Evolutionary conservation across 805 yeast species (phyloP).

Genomic region (Millerozyma acaciae): DNA sequence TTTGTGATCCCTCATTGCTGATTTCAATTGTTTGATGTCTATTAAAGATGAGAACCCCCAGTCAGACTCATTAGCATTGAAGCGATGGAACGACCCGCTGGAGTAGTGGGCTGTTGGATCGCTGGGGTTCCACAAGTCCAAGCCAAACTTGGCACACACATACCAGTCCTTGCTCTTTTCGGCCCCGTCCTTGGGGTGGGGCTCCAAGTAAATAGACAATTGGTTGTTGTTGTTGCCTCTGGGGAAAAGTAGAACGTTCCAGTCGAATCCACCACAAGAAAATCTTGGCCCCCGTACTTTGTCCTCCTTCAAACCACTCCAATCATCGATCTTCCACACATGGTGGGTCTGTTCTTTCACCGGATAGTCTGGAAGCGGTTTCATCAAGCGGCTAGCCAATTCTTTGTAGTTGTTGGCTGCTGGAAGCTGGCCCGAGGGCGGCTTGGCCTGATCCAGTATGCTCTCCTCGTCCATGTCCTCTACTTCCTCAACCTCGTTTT

Average conservation of each 20-base stretch:
- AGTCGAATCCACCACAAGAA: slow-evolving; percentile 57
- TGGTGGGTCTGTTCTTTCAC: slow-evolving; percentile 26
- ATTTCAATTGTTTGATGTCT: slow-evolving; percentile 47
- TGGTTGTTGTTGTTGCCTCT: slow-evolving; percentile 56
- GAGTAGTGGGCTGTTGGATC: slow-evolving; percentile 57
- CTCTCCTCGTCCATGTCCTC: slow-evolving; percentile 3
- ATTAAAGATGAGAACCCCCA: slow-evolving; percentile 92
- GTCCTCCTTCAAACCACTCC: slow-evolving; percentile 41
- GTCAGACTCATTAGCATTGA: slow-evolving; percentile 71
- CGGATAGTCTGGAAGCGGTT: slow-evolving; percentile 39
- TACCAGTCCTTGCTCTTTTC: slow-evolving; percentile 58
- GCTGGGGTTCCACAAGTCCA: slow-evolving; percentile 78
- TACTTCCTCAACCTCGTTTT: slow-evolving; percentile 6
- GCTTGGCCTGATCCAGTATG: not conserved
- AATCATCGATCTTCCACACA: slow-evolving; percentile 51
- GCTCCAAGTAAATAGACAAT: slow-evolving; percentile 78
- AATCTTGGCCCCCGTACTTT: slow-evolving; percentile 47
- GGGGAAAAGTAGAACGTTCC: slow-evolving; percentile 76
- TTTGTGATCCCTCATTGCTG: slow-evolving; percentile 4
- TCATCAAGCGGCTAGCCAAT: slow-evolving; percentile 29
- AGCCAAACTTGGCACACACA: slow-evolving; percentile 87
- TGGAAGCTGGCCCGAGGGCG: slow-evolving; percentile 11
- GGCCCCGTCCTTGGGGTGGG: slow-evolving; percentile 44
- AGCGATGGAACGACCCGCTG: slow-evolving; percentile 74
- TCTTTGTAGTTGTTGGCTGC: slow-evolving; percentile 29